phyloP scores from a whole-genome alignment of 2,329 filamentous ascomycete genomes.

The Aspergillus cejpii region DNA sequence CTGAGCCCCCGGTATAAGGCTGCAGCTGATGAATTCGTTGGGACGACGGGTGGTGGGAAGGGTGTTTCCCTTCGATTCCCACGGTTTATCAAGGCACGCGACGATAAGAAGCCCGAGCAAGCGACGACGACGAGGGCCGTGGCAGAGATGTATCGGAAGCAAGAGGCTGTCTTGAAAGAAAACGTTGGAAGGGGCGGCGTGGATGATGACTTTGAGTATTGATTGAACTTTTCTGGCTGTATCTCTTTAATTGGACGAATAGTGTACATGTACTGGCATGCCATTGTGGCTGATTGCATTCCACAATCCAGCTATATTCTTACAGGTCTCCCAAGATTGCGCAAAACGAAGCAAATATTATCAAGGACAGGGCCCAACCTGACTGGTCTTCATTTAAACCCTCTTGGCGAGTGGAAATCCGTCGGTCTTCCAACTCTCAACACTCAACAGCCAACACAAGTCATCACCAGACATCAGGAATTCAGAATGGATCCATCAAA shows the following conservation, averaged over 20 bases:
- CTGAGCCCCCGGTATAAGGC: slow-evolving; percentile 89
- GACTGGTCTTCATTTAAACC: background rate
- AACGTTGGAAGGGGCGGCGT: slow-evolving; percentile 81
- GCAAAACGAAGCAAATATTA: background rate
- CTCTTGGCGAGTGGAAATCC: background rate
- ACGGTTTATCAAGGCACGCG: slow-evolving; percentile 80
- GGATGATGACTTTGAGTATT: slow-evolving; percentile 99
- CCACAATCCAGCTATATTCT: background rate
- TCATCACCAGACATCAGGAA: background rate
- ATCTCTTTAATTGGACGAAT: too few relatives aligned
- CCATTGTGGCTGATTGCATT: background rate
- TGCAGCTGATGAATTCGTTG: slow-evolving; percentile 73
- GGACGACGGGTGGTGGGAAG: slow-evolving; percentile 59
- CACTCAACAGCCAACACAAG: background rate
- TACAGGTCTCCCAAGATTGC: background rate
- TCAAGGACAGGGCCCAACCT: background rate
- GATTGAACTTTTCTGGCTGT: slow-evolving; percentile 1
- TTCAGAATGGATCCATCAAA: too few relatives aligned
- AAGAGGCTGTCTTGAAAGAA: slow-evolving; percentile 81
- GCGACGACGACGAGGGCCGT: slow-evolving; percentile 79
- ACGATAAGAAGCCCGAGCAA: slow-evolving; percentile 92
- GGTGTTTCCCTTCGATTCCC: slow-evolving; percentile 89
- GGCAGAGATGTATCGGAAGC: slow-evolving; percentile 93
- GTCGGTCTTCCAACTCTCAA: background rate
- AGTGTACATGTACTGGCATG: background rate